Base-by-base conservation (phyloP, 23 red algal species). In the Gracilaria gracilis region DNA sequence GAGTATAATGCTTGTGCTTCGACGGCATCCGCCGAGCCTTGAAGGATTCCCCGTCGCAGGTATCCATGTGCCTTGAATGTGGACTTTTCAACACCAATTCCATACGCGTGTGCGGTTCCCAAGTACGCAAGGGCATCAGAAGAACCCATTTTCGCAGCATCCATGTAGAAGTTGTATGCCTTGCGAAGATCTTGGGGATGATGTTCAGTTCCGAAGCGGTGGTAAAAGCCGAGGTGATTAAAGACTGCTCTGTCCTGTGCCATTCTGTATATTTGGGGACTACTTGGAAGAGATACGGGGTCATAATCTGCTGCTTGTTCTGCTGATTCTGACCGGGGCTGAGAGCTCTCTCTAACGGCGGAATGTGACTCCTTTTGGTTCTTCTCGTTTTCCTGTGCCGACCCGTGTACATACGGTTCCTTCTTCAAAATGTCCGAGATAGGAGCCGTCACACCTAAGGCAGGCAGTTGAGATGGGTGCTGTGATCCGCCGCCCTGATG, bases 241-340 rank as follows among this genome's bases (percentile, higher is more conserved):
- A 57, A 46, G 1, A 8, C 31, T 24, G 35, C 37, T 55, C 79
- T 82, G 58, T 82, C 35, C 32, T 21, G 32, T 4, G 29, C 79
- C 79, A 82, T 82, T 82, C 79, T 61, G 37, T 82, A 82, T 62
- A 82, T 65, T 53, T 82, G 79, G 21, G 79, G 79, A 23, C 79
- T 82, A 37, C 39, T 46, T n/a, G 27, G 72, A n/a, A 17, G 20
- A 8, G 20, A n/a, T 48, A 77, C 27, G n/a, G 1, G 23, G 16
- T 77, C 72, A 20, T 69, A 8, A 31, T 77, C 39, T n/a, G 40
- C 12, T 0, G 23, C 0, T 39, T 3, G 21, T 50, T 77, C 24
- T 16, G 42, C 13, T 51, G 23, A 5, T 50, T 77, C 24, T 16
- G 42, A 33, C 32, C 27, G 14, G 21, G 23, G 1, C 11, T 48